Conservation (phyloP, 164 flowering plant species). For the Tetracentron sinense region DNA sequence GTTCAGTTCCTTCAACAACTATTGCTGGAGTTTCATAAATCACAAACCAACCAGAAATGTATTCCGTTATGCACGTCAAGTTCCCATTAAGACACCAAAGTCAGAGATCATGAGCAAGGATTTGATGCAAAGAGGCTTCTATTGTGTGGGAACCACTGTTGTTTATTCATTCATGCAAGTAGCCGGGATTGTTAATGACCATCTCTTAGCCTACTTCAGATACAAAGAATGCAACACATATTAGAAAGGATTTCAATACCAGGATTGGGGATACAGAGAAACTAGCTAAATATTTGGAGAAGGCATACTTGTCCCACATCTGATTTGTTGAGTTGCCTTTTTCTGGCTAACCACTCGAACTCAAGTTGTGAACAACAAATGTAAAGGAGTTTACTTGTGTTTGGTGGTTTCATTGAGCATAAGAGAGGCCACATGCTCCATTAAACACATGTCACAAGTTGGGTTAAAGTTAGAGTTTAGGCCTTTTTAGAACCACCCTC, state of each 20-base stretch:
- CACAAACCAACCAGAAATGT: too few species aligned
- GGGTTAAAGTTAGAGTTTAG: too few species aligned
- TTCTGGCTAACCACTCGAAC: slow-evolving; percentile 12
- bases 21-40: too few species aligned
- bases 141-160: slow-evolving; percentile 75
- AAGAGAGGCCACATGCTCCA: too few species aligned
- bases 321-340: slow-evolving; percentile 11
- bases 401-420: too few species aligned
- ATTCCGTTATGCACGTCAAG: too few species aligned
- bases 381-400: too few species aligned
- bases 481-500: too few species aligned
- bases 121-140: slow-evolving; percentile 82
- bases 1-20: too few species aligned
- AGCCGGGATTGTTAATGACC: slow-evolving; percentile 76
- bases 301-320: slow-evolving; percentile 21
- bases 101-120: too few species aligned
- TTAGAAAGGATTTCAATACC: slow-evolving; percentile 21
- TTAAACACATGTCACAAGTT: too few species aligned
- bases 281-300: slow-evolving; percentile 21
- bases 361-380: slow-evolving; percentile 2
- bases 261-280: slow-evolving; percentile 21
- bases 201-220: slow-evolving; percentile 73
- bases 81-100: too few species aligned
- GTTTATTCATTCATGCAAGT: slow-evolving; percentile 88
- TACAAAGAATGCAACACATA: slow-evolving; percentile 42